phyloP scores from a whole-genome alignment of 306 rosid species.

The Inga leiocalycina region DNA sequence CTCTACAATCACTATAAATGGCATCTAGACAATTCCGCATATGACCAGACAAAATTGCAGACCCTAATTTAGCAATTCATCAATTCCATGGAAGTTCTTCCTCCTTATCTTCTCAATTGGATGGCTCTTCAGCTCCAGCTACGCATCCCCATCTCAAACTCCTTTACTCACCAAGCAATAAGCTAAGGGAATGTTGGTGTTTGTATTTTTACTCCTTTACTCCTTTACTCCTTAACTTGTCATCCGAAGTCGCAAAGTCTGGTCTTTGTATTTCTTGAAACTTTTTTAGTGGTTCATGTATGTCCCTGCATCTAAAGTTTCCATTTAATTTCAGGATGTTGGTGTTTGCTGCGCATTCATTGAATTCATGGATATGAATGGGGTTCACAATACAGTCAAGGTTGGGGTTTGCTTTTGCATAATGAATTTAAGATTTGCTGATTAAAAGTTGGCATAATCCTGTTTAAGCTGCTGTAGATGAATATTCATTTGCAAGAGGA shows the following conservation, averaged over 20 bases:
- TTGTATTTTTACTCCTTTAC: too few species aligned
- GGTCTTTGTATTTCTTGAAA: conserved; percentile 26
- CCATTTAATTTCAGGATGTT: conserved; percentile 71
- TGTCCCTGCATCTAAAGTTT: conserved; percentile 23
- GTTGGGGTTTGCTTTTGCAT: conserved; percentile 43
- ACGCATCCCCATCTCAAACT: too few species aligned
- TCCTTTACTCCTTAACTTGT: too few species aligned
- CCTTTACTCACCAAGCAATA: too few species aligned
- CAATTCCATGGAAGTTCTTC: too few species aligned
- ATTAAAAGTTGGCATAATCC: background rate
- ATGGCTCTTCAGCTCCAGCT: too few species aligned
- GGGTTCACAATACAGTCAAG: conserved; percentile 92
- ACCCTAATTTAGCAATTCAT: too few species aligned
- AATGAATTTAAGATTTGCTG: conserved; percentile 16
- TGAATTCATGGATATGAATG: conserved; percentile 83
- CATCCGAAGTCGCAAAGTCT: conserved; percentile 92
- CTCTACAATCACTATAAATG: too few species aligned
- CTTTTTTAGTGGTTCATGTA: conserved; percentile 12
- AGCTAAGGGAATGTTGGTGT: too few species aligned
- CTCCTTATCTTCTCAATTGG: too few species aligned
- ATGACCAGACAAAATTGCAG: too few species aligned
- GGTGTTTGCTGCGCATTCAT: conserved; percentile 98
- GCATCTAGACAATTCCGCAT: too few species aligned
- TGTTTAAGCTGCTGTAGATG: background rate
- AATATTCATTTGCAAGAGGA: background rate